Evolutionary conservation across 176 grass and related monocot genomes (phyloP).

Genomic region (Tuctoria greenei): DNA sequence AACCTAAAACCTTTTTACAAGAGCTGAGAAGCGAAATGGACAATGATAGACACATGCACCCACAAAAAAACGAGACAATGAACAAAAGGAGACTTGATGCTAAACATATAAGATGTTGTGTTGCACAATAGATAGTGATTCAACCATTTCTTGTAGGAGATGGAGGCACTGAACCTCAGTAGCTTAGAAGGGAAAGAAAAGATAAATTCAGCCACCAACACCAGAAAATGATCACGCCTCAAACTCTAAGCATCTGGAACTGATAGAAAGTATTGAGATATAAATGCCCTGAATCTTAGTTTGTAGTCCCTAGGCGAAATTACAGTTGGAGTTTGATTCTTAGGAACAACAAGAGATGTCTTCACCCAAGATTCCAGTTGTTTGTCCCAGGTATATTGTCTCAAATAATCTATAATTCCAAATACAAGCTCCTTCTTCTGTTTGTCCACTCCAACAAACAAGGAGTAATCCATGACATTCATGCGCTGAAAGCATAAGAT

Average conservation of each 20-base stretch:
- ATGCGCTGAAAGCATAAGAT: slow-evolving; percentile 59
- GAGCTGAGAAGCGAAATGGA: slow-evolving; percentile 31
- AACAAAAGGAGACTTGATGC: slow-evolving; percentile 15
- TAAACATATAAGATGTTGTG: slow-evolving; percentile 22
- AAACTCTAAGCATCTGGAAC: slow-evolving; percentile 60
- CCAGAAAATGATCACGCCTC: slow-evolving; percentile 33
- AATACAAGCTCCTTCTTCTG: slow-evolving; percentile 71
- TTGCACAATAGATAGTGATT: slow-evolving; percentile 8
- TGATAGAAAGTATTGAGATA: slow-evolving; percentile 57
- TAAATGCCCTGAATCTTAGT: slow-evolving; percentile 77
- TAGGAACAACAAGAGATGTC: slow-evolving; percentile 77
- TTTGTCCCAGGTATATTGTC: slow-evolving; percentile 96
- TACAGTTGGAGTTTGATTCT: slow-evolving; percentile 77
- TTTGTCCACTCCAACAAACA: slow-evolving; percentile 88
- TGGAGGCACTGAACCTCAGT: neutral
- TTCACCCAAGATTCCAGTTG: slow-evolving; percentile 91
- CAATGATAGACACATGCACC: slow-evolving; percentile 30
- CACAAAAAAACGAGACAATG: slow-evolving; percentile 5
- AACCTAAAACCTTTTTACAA: slow-evolving; percentile 52
- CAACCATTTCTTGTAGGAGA: neutral
- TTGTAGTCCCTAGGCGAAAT: slow-evolving; percentile 84
- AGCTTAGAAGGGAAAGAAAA: slow-evolving; percentile 1
- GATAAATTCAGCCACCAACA: neutral
- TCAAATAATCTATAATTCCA: slow-evolving; percentile 91
- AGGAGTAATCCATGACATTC: slow-evolving; percentile 92